Percentiles rank a stretch among this genome's conserved stretches.
Evolutionary conservation across 306 rosid species (phyloP).

Genomic region (Rosa persica): DNA sequence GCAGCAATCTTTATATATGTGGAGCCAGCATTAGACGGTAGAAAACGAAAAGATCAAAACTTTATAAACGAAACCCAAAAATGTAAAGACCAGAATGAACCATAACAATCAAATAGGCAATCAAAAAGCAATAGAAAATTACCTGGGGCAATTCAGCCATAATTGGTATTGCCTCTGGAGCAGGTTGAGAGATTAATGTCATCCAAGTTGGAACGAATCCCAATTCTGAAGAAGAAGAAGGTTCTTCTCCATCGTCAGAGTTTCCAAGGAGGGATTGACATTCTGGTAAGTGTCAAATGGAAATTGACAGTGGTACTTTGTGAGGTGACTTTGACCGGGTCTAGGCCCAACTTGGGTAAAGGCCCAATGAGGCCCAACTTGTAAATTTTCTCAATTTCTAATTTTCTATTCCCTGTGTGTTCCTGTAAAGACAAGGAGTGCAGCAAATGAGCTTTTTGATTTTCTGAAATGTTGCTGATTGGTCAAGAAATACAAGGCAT

Average conservation of each 20-base stretch:
- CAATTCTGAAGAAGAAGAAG: constrained; percentile 3
- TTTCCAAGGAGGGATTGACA: background rate
- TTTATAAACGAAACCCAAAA: background rate
- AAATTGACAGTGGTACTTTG: background rate
- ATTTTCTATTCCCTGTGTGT: no score
- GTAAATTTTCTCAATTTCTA: no score
- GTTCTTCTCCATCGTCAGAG: constrained; percentile 1
- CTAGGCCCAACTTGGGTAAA: background rate
- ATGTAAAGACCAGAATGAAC: background rate
- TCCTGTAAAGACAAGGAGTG: no score
- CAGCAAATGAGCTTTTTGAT: no score
- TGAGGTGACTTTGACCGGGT: background rate
- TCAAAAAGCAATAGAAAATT: background rate
- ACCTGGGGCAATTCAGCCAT: constrained; percentile 25
- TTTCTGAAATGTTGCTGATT: constrained; percentile 28
- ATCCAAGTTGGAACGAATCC: background rate
- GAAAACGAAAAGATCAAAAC: background rate
- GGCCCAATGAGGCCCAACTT: no score
- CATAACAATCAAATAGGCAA: background rate
- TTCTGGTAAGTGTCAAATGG: background rate
- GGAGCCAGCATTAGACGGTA: background rate
- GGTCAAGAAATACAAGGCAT: constrained; percentile 69
- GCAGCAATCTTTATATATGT: background rate
- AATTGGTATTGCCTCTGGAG: constrained; percentile 10
- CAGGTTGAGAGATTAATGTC: constrained; percentile 2